Evolutionary conservation across 345 rosid genomes (phyloP).

Genomic region (Citrus sinensis): DNA sequence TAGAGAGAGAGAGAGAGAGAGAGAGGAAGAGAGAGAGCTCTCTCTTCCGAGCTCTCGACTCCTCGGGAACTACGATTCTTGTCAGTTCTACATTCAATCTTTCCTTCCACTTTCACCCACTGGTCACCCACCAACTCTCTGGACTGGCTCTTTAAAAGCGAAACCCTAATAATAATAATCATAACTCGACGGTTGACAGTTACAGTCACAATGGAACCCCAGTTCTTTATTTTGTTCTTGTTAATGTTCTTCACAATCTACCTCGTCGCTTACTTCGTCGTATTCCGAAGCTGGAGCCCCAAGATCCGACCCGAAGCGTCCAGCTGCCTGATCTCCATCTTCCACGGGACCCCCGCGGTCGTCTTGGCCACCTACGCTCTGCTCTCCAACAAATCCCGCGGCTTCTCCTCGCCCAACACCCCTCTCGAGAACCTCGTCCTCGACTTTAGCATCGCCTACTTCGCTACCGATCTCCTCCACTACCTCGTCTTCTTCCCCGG

Average conservation of each 20-base stretch:
- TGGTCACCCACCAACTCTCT: too few relatives aligned
- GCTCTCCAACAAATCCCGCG: constrained; percentile 31
- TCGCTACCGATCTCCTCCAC: constrained; percentile 74
- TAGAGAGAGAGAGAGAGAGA: too few relatives aligned
- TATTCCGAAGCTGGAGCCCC: constrained; percentile 69
- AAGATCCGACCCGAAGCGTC: constrained; percentile 72
- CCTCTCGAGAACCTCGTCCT: constrained; percentile 49
- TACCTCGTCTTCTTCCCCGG: constrained; percentile 67
- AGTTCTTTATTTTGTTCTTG: constrained; percentile 50
- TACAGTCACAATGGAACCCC: constrained; percentile 22
- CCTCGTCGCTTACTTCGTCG: constrained; percentile 44
- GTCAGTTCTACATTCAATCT: constrained; percentile 14
- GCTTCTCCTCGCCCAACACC: constrained; percentile 62
- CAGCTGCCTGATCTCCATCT: constrained; percentile 74
- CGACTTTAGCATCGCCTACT: constrained; percentile 81
- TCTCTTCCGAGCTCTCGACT: background rate
- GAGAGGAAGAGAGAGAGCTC: too few relatives aligned
- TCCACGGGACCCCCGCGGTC: constrained; percentile 82
- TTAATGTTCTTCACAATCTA: constrained; percentile 55
- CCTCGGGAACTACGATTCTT: background rate
- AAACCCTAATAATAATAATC: background rate
- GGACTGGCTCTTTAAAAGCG: too few relatives aligned
- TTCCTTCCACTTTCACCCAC: constrained; percentile 20
- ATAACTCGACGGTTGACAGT: constrained; percentile 3
- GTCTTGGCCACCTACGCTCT: constrained; percentile 58